Base-by-base conservation (phyloP, 2,329 filamentous ascomycete genomes). In the Sporothrix luriei region DNA sequence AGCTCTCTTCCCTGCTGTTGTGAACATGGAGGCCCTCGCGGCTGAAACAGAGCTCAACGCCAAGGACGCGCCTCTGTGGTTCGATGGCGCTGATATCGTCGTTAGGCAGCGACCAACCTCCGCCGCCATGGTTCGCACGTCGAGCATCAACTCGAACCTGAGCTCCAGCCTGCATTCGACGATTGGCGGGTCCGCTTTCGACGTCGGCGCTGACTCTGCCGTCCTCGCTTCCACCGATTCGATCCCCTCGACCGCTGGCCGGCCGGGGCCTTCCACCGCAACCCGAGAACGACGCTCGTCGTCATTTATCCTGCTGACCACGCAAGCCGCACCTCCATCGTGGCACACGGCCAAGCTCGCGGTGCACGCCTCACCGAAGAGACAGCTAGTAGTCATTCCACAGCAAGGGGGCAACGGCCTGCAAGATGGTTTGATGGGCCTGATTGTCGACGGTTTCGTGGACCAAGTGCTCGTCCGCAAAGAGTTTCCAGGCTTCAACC, bases 1-100 rank as follows among this genome's bases (percentile, higher is more conserved):
- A 48, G 90, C 93, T 14, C 82, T 98, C 2, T 99, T 95, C 76
- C 94, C 95, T 1, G 88, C 95, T 21, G 86, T 97, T 65, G 93
- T 97, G 33, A 94, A 92, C 74, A 90, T 92, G 14, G 93, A 97
- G 78, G 85, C 89, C 26, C 90, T 97, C 51, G 90, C 87, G 68
- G 89, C 95, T 0, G 91, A 95, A 75, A 91, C 89, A 0, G 95
- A 99, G 78, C 81, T 98, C n/a, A 89, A 93, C 74, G 94, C 93
- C 19, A 87, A 91, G 74, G 90, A 94, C 73, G 91, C 91, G 13
- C 87, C 88, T 1, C 84, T 97, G 70, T 94, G 88, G 0, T 97
- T 97, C 74, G 92, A 95, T 74, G 93, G 93, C 0, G 89, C 90
- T 57, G 92, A 94, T 78, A 90, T 97, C 1, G 90, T 94, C 29